Conservation (phyloP, 2,329 filamentous ascomycete species). For the Chaetothyriales sp. region DNA sequence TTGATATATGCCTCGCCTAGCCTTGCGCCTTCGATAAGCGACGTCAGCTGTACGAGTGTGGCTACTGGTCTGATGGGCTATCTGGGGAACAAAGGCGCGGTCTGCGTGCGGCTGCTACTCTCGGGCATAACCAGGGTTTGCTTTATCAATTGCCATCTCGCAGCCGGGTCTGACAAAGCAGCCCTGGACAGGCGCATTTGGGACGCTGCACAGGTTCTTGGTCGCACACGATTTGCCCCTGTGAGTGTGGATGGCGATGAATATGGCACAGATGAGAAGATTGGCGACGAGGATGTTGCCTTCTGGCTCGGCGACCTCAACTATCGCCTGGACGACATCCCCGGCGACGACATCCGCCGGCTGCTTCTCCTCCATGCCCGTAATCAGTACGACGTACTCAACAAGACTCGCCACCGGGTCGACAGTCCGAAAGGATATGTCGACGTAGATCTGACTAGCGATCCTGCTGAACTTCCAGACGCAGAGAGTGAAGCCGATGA, state of each 20-base stretch:
- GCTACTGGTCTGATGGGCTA: constrained; percentile 86
- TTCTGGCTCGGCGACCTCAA: constrained; percentile 98
- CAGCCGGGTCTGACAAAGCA: constrained; percentile 65
- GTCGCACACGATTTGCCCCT: constrained; percentile 63
- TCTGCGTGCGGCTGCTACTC: constrained; percentile 64
- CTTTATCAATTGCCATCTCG: constrained; percentile 83
- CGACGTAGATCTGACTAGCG: background rate
- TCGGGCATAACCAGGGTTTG: constrained; percentile 80
- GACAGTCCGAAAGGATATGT: constrained; percentile 17
- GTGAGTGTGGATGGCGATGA: constrained; percentile 50
- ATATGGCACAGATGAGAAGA: constrained; percentile 47
- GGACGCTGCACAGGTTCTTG: constrained; percentile 68
- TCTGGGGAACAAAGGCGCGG: constrained; percentile 89
- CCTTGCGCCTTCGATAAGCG: constrained; percentile 58
- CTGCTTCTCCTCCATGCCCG: constrained; percentile 68
- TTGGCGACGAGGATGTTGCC: constrained; percentile 82
- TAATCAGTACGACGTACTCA: constrained; percentile 54
- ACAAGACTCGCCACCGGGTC: constrained; percentile 21
- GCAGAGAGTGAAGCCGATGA: constrained; percentile 34
- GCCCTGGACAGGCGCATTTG: constrained; percentile 74
- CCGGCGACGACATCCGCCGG: constrained; percentile 76
- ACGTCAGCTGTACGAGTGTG: constrained; percentile 66
- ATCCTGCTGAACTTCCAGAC: constrained; percentile 41
- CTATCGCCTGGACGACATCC: constrained; percentile 75
- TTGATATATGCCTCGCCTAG: constrained; percentile 73